phyloP scores from a whole-genome alignment of 2,329 filamentous ascomycete genomes.

The Huntiella decipiens region DNA sequence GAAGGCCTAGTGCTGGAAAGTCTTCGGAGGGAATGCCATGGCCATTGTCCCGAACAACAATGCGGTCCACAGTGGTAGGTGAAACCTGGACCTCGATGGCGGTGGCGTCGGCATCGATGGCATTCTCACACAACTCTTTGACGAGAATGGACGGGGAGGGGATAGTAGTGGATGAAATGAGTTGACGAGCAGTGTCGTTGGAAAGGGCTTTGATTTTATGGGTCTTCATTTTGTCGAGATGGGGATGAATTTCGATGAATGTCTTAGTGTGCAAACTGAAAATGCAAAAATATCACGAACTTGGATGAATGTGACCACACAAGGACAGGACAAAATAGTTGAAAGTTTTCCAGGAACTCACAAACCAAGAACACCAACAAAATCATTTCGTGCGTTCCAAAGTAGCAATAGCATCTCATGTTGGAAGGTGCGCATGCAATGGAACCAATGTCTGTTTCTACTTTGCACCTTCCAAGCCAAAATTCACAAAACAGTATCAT shows the following conservation, averaged over 20 bases:
- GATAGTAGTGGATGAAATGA: constrained; percentile 43
- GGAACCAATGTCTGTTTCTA: no score
- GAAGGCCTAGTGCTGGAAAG: constrained; percentile 40
- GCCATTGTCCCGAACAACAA: constrained; percentile 59
- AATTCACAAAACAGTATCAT: no score
- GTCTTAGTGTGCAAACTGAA: no score
- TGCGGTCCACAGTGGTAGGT: constrained; percentile 44
- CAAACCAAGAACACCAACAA: no score
- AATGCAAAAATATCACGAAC: no score
- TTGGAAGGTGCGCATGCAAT: no score
- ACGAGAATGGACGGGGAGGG: constrained; percentile 41
- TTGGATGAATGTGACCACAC: no score
- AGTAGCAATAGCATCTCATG: no score
- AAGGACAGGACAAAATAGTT: no score
- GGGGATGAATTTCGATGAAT: neutral
- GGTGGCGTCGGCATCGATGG: constrained; percentile 51
- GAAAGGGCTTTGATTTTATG: constrained; percentile 28
- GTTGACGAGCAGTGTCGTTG: constrained; percentile 28
- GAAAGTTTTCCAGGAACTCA: no score
- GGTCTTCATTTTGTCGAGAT: constrained; percentile 20
- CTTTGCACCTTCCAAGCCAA: no score
- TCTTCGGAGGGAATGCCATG: constrained; percentile 46
- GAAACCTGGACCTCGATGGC: constrained; percentile 46
- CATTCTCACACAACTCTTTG: constrained; percentile 64
- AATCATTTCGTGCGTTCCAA: no score